Base-by-base conservation (phyloP, 371 early-diverging fungal genomes). In the Mucor sp. region DNA sequence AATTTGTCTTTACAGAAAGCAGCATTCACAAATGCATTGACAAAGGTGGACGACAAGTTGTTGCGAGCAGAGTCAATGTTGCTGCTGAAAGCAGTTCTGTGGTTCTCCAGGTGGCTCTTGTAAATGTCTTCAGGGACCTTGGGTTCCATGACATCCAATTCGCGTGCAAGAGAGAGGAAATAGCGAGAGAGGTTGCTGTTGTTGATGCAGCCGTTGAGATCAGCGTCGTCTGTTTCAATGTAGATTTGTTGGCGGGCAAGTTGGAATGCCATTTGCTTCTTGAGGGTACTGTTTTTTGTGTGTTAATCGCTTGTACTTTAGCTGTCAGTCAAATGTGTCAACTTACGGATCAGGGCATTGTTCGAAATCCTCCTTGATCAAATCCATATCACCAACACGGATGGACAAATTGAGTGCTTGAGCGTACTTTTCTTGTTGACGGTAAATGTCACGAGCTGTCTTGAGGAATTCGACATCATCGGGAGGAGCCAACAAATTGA, bases 61-160 rank as follows among this genome's bases (percentile, higher is more conserved):
- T 96, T 96, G 56, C 94, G 90, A 23, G 97, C 97, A 65, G 96
- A 95, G 72, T 97, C 98, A 43, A 97, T 90, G 64, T 84, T 91
- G 14, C 82, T 83, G 23, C 85, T 83, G 33, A 87, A 81, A 21
- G 91, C 91, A 64, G 87, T 72, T 41, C 81, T 85, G 44, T 86
- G 90, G 74, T 95, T 94, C 76, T 99, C 98, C 65, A 98, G 74
- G 73, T 98, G 96, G 43, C 87, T 85, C 85, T 99, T 99, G 88
- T 99, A 99, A 68, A 99, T 96, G 77, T 99, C 99, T 65, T 96
- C 95, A 3, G 99, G 99, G 3, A 90, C 85, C 84, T 98, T 98
- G 44, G 99, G 90, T 67, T 98, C 99, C 75, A 95, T 81, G 23
- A 99, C 89, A 80, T 97, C 95, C 67, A 99, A 88, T 68, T 98